Percentiles rank a stretch among this genome's conserved stretches.
Evolutionary conservation across 306 rosid genomes (phyloP).

Genomic region (Rubus idaeus): DNA sequence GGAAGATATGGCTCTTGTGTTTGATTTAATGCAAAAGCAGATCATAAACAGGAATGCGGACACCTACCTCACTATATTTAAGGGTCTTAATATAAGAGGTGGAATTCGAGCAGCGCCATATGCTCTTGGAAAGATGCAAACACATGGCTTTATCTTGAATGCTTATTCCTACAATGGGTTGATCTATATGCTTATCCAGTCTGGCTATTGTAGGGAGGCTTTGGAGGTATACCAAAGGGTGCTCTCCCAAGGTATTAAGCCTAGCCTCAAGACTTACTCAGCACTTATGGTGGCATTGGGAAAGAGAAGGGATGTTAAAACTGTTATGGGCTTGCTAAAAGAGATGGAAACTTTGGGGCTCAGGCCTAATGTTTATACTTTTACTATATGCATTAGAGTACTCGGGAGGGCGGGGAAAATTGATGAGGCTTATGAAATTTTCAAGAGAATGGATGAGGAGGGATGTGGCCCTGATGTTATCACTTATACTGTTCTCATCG

Average conservation of each 20-base stretch:
- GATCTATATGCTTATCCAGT: slow-evolving; percentile 69
- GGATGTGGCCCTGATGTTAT: slow-evolving; percentile 90
- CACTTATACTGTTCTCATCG: slow-evolving; percentile 90
- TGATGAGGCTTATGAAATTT: slow-evolving; percentile 65
- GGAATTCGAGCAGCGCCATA: slow-evolving; percentile 65
- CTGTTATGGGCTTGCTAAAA: slow-evolving; percentile 65
- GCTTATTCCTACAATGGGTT: slow-evolving; percentile 89
- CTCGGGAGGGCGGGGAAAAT: slow-evolving; percentile 87
- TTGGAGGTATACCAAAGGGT: slow-evolving; percentile 68
- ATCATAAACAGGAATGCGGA: slow-evolving; percentile 56
- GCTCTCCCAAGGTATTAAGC: slow-evolving; percentile 72
- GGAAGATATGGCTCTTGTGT: slow-evolving; percentile 73
- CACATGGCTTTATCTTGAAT: slow-evolving; percentile 72
- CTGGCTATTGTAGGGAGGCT: slow-evolving; percentile 68
- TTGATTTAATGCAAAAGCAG: slow-evolving; percentile 76
- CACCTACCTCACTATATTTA: slow-evolving; percentile 70
- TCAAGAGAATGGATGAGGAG: slow-evolving; percentile 80
- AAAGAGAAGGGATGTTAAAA: slow-evolving; percentile 70
- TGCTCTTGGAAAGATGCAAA: slow-evolving; percentile 67
- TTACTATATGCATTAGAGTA: slow-evolving; percentile 85
- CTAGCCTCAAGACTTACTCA: slow-evolving; percentile 91
- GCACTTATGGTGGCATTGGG: slow-evolving; percentile 90
- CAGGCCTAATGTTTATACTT: slow-evolving; percentile 88
- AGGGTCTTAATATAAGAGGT: slow-evolving; percentile 67
- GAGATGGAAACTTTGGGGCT: slow-evolving; percentile 85